These are phyloP conservation scores for Mortierella alpina DNA, from an alignment of 192 early-diverging fungal genomes.

Conservation along the genomic window DNA sequence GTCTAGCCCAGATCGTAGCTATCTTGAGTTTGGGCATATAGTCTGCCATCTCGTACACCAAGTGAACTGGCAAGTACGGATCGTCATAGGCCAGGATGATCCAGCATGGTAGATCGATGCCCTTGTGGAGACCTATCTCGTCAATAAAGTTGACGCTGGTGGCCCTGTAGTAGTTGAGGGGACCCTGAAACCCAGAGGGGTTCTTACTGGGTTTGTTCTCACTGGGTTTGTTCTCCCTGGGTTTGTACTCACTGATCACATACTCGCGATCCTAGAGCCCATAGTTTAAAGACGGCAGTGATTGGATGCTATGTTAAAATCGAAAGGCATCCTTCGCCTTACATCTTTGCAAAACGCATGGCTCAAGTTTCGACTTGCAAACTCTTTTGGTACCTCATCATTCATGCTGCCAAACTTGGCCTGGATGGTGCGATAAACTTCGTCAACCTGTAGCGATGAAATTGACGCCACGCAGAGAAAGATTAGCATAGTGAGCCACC, in stretches of 20 bases:
- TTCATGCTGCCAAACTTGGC: no score
- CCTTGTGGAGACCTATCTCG: conserved; percentile 7
- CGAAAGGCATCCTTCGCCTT: no score
- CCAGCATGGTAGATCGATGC: conserved; percentile 20
- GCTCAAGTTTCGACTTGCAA: no score
- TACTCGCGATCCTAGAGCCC: conserved; percentile 39
- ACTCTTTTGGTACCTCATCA: no score
- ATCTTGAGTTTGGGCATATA: conserved; percentile 23
- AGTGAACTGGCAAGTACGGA: conserved; percentile 8
- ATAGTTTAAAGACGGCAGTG: neutral
- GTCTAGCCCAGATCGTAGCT: conserved; percentile 2
- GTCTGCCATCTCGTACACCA: conserved; percentile 16
- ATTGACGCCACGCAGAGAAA: neutral
- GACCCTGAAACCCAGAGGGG: conserved; percentile 46
- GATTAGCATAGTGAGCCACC: neutral
- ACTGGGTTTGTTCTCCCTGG: conserved; percentile 11
- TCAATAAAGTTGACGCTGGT: conserved; percentile 53
- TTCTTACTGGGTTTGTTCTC: conserved; percentile 34
- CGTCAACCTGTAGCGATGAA: neutral
- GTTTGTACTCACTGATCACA: conserved; percentile 26
- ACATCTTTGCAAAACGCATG: neutral
- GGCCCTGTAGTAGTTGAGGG: conserved; percentile 56
- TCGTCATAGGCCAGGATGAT: conserved; percentile 27
- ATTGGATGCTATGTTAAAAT: no score
- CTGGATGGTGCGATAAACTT: no score